Evolutionary conservation across 169 alveolate genomes (phyloP).

Genomic region (Cryptosporidium ryanae): DNA sequence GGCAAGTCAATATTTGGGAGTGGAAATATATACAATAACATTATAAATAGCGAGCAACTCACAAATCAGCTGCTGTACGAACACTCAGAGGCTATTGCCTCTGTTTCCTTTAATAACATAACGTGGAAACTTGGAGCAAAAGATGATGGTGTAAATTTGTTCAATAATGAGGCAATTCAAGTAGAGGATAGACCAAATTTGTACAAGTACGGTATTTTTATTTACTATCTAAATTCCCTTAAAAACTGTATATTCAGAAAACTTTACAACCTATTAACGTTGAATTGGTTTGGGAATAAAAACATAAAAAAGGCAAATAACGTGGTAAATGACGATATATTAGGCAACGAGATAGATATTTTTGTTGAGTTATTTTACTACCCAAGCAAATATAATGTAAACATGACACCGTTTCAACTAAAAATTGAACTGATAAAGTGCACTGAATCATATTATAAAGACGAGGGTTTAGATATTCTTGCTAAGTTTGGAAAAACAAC

Average conservation of each 20-base stretch:
- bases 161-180: background rate
- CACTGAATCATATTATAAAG: background rate
- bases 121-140: conserved; percentile 19
- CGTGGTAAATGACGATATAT: conserved; percentile 6
- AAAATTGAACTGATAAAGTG: conserved; percentile 34
- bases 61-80: conserved; percentile 23
- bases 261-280: conserved; percentile 10
- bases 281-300: conserved; percentile 29
- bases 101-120: conserved; percentile 19
- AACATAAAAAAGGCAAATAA: conserved; percentile 11
- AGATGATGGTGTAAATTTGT: background rate
- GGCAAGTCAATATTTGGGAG: background rate
- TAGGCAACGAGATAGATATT: conserved; percentile 42
- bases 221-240: background rate
- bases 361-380: conserved; percentile 34
- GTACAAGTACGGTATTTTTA: background rate
- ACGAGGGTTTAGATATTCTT: background rate
- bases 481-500: conserved; percentile 40
- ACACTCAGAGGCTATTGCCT: conserved; percentile 29
- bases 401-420: conserved; percentile 30
- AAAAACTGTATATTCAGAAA: background rate
- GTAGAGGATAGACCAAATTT: background rate
- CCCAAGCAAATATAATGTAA: conserved; percentile 42
- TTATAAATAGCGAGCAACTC: conserved; percentile 32
- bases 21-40: background rate